Evolutionary conservation across 2,329 filamentous ascomycete species (phyloP), one percentile per base, ranked within the genome.

Genomic region (Ophiostoma sp.): DNA sequence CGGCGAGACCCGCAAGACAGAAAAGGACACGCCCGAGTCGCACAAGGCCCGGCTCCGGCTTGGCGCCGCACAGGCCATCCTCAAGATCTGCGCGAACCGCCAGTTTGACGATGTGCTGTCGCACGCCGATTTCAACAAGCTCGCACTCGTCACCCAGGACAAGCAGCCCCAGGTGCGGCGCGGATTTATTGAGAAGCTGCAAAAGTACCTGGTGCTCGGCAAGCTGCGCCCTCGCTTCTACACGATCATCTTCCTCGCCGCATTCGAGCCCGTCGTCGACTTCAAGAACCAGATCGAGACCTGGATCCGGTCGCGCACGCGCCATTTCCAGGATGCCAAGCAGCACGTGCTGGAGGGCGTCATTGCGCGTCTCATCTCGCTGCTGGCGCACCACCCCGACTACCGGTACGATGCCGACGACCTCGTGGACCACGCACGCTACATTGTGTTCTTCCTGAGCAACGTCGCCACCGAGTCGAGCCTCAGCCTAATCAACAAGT

Each of bases 321-420:
- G 89, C 27, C 84, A 86, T 69, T 92, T 91, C 76, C 80, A 80
- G 70, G 82, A 84, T 41, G 83, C 80, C 73, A 87, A 85, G 75
- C 84, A 87, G 69, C 87, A 84, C 11, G 84, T 90, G 8, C 87
- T 99, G 82, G 94, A 98, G 79, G 86, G 89, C 31, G 86, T 90
- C 15, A 91, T 98, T 77, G 88, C 91, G 35, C 88, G 95, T 10
- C 85, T 98, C 44, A 83, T 99, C 68, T 95, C 93, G 67, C 82
- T 99, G 62, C 85, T 99, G 62, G 94, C 94, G 5, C 94, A 98
- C 77, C 95, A 99, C 78, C 94, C 94, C 0, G 95, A 99, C 78
- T 97, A 94, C 74, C 88, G 86, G 72, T 78, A 54, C n/a, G 85
- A 87, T 6, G 80, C 88, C 2, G 85, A 87, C 17, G 90, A 93